A percentile compares a stretch with the other conserved stretches of the same genome.
These are phyloP conservation scores for Panicum virgatum DNA, from an alignment of 202 grass and related monocot genomes.

Conservation along the genomic window DNA sequence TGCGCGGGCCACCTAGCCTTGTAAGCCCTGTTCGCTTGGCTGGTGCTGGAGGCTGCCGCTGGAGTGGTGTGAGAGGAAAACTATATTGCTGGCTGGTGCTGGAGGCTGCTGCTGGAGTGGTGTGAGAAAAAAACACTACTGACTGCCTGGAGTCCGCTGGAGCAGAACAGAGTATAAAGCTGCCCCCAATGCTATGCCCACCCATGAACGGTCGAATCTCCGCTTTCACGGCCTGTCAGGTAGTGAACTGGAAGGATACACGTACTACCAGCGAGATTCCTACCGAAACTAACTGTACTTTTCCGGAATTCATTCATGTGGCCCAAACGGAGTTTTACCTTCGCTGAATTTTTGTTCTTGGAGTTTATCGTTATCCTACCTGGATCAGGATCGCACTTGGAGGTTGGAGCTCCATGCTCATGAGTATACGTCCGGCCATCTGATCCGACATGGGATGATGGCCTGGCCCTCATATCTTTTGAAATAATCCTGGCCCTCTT, in stretches of 20 bases:
- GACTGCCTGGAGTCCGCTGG: no score
- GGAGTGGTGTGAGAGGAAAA: no score
- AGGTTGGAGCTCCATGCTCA: background rate
- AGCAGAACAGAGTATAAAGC: no score
- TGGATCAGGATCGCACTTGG: background rate
- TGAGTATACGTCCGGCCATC: background rate
- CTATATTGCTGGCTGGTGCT: no score
- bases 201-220: background rate
- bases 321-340: background rate
- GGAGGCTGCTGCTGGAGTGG: no score
- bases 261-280: no score
- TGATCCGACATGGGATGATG: background rate
- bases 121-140: no score
- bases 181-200: no score
- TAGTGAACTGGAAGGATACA: background rate
- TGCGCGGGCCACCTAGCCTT: background rate
- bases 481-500: background rate
- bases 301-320: background rate
- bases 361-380: background rate
- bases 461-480: background rate
- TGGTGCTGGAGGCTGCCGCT: no score
- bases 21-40: no score
- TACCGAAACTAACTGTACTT: background rate
- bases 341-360: background rate
- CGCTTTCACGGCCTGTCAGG: conserved; percentile 2